Evolutionary conservation across 2,329 filamentous ascomycete genomes (phyloP).

Genomic region (Fusarium citri): DNA sequence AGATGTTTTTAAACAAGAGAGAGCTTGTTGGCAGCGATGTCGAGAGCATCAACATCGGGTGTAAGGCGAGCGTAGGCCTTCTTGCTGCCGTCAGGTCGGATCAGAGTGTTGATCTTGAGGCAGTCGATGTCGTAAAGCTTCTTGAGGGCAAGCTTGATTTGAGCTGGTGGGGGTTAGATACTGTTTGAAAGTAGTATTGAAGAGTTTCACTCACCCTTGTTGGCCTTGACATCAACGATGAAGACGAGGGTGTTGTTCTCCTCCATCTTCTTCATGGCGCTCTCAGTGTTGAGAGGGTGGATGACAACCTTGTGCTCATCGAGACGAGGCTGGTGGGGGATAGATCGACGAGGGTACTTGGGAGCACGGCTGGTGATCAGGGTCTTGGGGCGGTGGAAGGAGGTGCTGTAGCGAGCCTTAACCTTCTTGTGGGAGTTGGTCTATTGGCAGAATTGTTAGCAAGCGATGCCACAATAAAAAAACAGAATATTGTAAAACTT

Average conservation of each 20-base stretch:
- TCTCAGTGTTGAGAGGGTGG: conserved; percentile 99
- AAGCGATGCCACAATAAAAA: background rate
- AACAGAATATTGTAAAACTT: conserved; percentile 60
- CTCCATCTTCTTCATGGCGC: conserved; percentile 99
- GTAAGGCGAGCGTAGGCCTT: conserved; percentile 98
- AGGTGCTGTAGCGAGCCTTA: conserved; percentile 92
- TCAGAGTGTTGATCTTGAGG: conserved; percentile 99
- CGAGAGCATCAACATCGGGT: conserved; percentile 95
- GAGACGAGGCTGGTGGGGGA: conserved; percentile 88
- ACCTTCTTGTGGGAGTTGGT: conserved; percentile 80
- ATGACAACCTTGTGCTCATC: conserved; percentile 97
- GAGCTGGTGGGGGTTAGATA: conserved; percentile 66
- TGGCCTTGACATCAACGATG: conserved; percentile 96
- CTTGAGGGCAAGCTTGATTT: conserved; percentile 98
- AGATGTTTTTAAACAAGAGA: conserved; percentile 82
- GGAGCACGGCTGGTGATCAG: conserved; percentile 88
- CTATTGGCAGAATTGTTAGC: conserved; percentile 48
- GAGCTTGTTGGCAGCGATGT: conserved; percentile 99
- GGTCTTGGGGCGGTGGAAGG: conserved; percentile 98
- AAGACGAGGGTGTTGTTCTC: conserved; percentile 99
- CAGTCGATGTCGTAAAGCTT: conserved; percentile 99
- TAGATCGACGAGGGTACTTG: conserved; percentile 97
- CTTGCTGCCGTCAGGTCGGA: conserved; percentile 97
- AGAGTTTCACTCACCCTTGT: conserved; percentile 63
- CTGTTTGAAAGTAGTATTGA: background rate